Evolutionary conservation across 495 filamentous ascomycete genomes (phyloP), one percentile per base, ranked within the genome.

Genomic region (Collariella sp.): DNA sequence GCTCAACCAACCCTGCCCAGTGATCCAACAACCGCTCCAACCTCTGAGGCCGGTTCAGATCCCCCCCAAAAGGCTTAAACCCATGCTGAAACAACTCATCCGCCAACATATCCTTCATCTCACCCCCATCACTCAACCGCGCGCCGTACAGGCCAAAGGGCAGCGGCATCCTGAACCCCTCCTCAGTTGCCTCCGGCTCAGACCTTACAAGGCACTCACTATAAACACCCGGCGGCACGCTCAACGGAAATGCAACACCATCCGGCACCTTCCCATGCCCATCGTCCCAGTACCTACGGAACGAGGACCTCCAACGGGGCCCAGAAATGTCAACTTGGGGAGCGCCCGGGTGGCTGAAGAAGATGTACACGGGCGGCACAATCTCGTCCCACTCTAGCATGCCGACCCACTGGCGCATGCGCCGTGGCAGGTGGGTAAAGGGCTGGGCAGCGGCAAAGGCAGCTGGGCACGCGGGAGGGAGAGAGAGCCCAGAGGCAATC

Each of bases 31-130:
- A 5, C 11, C 20, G 31, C 34, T 49, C 34, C 33, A 49, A 34
- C 1, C 47, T 31, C 22, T 50, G 36, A 2, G 47, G 22, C 12
- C 47, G 34, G 36, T 50, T 1, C 1, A 3, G 12, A 7, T 50
- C 15, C 2, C 36, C 47, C 2, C 47, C 47, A 41, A 50, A 50
- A 5, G 47, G 47, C 47, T 50, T 50, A 9, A 10, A 50, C 13
- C 47, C 47, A 29, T 50, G 47, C 36, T 50, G 47, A 19, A 50
- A 50, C 47, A 50, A 22, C 36, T 50, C 47, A 4, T 11, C 34
- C 22, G 22, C 23, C 47, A 1, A 4, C 13, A 1, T 31, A 10
- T 5, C 4, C 7, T 5, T 2, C 20, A 50, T 2, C 35, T 4
- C 16, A 3, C 6, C 12, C 22, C 34, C 47, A n/a, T 16, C 15